Conservation (phyloP, 257 asterid species). For the Rhazya stricta region DNA sequence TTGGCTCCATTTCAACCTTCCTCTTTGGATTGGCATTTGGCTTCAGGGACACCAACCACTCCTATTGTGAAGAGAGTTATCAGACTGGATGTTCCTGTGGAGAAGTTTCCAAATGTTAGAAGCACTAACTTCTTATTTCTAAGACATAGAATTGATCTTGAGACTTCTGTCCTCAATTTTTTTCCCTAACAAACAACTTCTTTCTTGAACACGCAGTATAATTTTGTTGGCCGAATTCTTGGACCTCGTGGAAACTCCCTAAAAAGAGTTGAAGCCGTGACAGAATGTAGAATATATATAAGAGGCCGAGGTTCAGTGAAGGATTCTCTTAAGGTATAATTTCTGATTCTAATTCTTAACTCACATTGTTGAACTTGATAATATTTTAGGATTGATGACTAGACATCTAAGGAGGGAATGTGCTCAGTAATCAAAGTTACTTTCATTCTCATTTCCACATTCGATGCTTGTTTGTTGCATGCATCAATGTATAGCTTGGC, state of each 20-base stretch:
- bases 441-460: neutral
- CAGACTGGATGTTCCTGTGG: slow-evolving; percentile 74
- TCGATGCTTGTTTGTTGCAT: neutral
- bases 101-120: slow-evolving; percentile 71
- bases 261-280: slow-evolving; percentile 69
- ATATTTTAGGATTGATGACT: neutral
- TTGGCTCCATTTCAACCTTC: slow-evolving; percentile 51
- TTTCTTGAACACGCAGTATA: slow-evolving; percentile 48
- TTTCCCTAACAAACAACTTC: slow-evolving; percentile 8
- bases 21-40: slow-evolving; percentile 49
- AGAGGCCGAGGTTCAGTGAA: slow-evolving; percentile 79
- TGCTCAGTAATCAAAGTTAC: neutral
- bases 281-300: slow-evolving; percentile 75
- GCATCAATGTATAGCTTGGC: neutral
- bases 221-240: slow-evolving; percentile 77
- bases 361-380: neutral
- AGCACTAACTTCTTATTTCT: neutral
- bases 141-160: slow-evolving; percentile 1
- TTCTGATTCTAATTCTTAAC: slow-evolving; percentile 4
- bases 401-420: neutral
- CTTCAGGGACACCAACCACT: slow-evolving; percentile 45
- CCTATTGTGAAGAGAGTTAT: slow-evolving; percentile 65
- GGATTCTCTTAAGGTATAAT: slow-evolving; percentile 59
- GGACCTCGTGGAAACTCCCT: slow-evolving; percentile 85
- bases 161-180: slow-evolving; percentile 9